Percentiles rank a stretch among this genome's conserved stretches.
Evolutionary conservation across 495 filamentous ascomycete species (phyloP).

Genomic region (Tuber melanosporum): DNA sequence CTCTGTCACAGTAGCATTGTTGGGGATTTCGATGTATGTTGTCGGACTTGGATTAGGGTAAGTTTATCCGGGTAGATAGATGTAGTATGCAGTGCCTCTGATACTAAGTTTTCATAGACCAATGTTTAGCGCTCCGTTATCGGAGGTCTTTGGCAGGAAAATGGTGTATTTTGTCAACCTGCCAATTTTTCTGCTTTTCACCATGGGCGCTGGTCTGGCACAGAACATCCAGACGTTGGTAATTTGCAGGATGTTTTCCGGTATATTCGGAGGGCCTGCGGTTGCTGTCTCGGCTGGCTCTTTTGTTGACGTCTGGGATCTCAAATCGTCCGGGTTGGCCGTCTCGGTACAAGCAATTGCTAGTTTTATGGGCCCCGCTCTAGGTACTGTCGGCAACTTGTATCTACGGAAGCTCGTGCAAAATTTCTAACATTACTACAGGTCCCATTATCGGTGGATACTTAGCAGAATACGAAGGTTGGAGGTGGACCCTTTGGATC

Average conservation of each 20-base stretch:
- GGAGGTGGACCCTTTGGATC: constrained; percentile 76
- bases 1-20: constrained; percentile 54
- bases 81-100: not conserved
- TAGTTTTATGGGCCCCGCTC: constrained; percentile 40
- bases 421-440: constrained; percentile 18
- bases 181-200: constrained; percentile 60
- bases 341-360: constrained; percentile 42
- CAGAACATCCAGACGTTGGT: constrained; percentile 61
- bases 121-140: constrained; percentile 60
- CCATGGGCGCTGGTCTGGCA: constrained; percentile 56
- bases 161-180: constrained; percentile 62
- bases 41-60: constrained; percentile 62
- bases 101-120: constrained; percentile 43
- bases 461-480: constrained; percentile 57
- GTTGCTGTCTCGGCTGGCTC: constrained; percentile 41
- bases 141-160: constrained; percentile 67
- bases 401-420: not conserved
- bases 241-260: constrained; percentile 70
- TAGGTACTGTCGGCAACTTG: constrained; percentile 26
- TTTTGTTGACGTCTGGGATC: constrained; percentile 42
- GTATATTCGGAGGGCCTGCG: constrained; percentile 57
- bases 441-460: constrained; percentile 78
- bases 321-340: constrained; percentile 39
- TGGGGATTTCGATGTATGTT: constrained; percentile 69
- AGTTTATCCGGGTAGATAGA: constrained; percentile 19